Percentiles rank a stretch among this genome's conserved stretches.
Conservation (phyloP, 371 early-diverging fungal genomes). For the Mortierella sp. region DNA sequence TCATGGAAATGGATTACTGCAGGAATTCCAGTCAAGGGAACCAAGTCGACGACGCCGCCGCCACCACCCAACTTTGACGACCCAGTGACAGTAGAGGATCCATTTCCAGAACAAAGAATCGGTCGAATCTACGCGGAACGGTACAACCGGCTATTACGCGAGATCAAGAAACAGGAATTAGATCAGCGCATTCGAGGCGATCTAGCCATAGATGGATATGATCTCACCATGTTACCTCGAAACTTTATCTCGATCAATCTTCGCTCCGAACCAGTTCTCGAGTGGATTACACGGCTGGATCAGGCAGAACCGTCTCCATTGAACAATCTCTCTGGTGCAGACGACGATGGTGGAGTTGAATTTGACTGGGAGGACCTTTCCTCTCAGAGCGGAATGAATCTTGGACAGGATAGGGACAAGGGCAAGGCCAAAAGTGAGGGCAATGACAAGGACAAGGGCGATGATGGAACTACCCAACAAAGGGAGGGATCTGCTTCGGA, state of each 20-base stretch:
- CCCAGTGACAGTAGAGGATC: slow-evolving; percentile 9
- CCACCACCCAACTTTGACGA: neutral
- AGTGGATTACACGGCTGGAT: slow-evolving; percentile 28
- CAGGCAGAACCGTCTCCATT: no score
- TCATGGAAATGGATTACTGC: slow-evolving; percentile 42
- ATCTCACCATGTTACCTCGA: slow-evolving; percentile 19
- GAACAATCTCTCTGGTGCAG: no score
- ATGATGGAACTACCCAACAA: no score
- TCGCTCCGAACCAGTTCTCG: slow-evolving; percentile 20
- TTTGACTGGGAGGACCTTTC: slow-evolving; percentile 26
- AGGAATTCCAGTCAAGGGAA: slow-evolving; percentile 3
- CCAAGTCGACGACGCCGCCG: no score
- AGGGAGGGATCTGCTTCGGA: no score
- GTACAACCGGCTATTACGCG: slow-evolving; percentile 18
- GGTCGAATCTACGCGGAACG: slow-evolving; percentile 40
- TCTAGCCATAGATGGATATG: slow-evolving; percentile 30
- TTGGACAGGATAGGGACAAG: no score
- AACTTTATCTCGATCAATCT: slow-evolving; percentile 36
- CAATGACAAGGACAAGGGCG: neutral
- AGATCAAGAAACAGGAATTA: slow-evolving; percentile 14
- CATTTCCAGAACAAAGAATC: slow-evolving; percentile 26
- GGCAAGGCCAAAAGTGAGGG: no score
- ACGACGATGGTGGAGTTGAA: neutral
- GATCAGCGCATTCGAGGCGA: slow-evolving; percentile 24
- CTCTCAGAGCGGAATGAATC: neutral